Base-by-base conservation (phyloP, 495 filamentous ascomycete species). In the Pyrenopolyporus hunteri region DNA sequence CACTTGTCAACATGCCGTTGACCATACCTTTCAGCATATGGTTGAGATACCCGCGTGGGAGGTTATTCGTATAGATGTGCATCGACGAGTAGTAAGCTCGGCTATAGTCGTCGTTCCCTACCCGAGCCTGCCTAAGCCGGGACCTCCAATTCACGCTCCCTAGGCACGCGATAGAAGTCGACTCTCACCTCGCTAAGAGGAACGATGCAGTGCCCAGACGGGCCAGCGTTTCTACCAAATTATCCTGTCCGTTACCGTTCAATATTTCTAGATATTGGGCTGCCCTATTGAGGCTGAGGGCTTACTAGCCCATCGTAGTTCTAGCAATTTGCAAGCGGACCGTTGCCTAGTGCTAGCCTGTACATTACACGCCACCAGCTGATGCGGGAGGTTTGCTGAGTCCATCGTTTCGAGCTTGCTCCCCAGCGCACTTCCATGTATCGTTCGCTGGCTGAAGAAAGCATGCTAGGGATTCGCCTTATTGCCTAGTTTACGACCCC, bases 11-110 rank as follows among this genome's bases (percentile, higher is more conserved):
- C 52, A 57, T 14, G 37, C 46, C 39, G 31, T n/a, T n/a, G n/a
- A n/a, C n/a, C n/a, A 51, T 23, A 46, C 44, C 42, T 16, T 0
- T 28, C 57, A 20, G 37, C 37, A 42, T 20, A 23, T 20, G 37
- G 19, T 56, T 51, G 33, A 52, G 33, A 47, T 47, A 52, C 19
- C 51, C 44, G 61, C 45, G 46, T 45, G n/a, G 13, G 23, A 19
- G 19, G n/a, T n/a, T 52, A 47, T 22, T 51, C 44, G 54, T 44
- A 56, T 35, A 7, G 14, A 32, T 50, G 42, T 55, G 36, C 52
- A 51, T 53, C 51, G 25, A 43, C 63, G 45, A 66, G 60, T 43
- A 66, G 57, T 66, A 66, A 66, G 62, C 62, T 59, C 62, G 62
- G 62, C 45, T 59, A 49, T 56, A 51, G 20, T 46, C 32, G 42